phyloP scores from a whole-genome alignment of 2,329 filamentous ascomycete species.

The Diaporthe sp. region DNA sequence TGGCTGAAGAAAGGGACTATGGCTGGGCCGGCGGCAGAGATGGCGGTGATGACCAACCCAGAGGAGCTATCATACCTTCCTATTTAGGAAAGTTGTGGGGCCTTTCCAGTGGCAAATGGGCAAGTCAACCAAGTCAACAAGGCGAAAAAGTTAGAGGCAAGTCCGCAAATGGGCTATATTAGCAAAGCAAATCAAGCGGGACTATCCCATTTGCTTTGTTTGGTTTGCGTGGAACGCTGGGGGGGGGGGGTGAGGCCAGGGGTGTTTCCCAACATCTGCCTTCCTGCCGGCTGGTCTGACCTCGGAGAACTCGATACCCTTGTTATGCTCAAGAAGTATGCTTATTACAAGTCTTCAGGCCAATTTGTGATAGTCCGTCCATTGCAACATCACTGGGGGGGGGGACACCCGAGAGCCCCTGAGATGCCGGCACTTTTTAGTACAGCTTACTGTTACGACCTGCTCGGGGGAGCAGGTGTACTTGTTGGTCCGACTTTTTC shows the following conservation, averaged over 20 bases:
- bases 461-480: not conserved
- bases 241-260: not conserved
- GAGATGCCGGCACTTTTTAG: not conserved
- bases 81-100: too few species aligned
- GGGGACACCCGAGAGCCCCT: not conserved
- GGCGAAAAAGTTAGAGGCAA: too few species aligned
- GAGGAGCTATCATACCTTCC: too few species aligned
- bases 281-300: not conserved
- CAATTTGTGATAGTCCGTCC: constrained; percentile 1
- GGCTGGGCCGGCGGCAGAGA: too few species aligned
- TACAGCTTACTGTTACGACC: not conserved
- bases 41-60: too few species aligned
- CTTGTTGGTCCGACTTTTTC: not conserved
- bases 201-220: too few species aligned
- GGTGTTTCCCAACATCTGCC: not conserved
- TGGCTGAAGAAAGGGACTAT: too few species aligned
- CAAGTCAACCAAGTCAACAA: too few species aligned
- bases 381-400: not conserved
- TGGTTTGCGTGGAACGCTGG: too few species aligned
- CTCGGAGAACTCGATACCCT: not conserved
- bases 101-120: too few species aligned
- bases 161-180: too few species aligned
- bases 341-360: constrained; percentile 6
- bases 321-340: not conserved
- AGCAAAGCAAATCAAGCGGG: too few species aligned